Base-by-base conservation (phyloP, 495 filamentous ascomycete genomes). In the Alectoria sarmentosa region DNA sequence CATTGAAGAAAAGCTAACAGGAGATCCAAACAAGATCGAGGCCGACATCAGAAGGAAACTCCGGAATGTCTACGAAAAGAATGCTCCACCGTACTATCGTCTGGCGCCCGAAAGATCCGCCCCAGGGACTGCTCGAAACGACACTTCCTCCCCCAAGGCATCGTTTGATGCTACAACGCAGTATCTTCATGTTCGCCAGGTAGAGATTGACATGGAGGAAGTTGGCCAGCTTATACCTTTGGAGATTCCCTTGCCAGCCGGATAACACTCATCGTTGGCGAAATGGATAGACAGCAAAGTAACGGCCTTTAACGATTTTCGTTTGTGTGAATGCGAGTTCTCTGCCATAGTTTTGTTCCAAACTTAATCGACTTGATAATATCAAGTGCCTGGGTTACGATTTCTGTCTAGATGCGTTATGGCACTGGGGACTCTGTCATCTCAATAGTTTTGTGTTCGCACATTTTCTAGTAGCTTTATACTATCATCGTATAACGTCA, bases 91-190 rank as follows among this genome's bases (percentile, higher is more conserved):
- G 7, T 69, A 68, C 15, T 65, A 65, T 65, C 55, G 68, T 23
- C 62, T 69, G 34, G 68, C 62, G 30, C 68, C 66, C 5, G 55
- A 41, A n/a, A 26, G 2, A 7, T 64, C 61, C 17, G 66, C 68
- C 15, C 55, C 66, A 42, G 68, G 68, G 48, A 68, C 68, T n/a
- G 56, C 65, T 34, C 36, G 39, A 41, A 69, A 69, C 32, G 60
- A 69, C 55, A 65, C 66, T 44, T 67, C 44, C 23, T 49, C 67
- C 4, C 62, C 60, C 21, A 63, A 59, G 36, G 62, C 63, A 1
- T 58, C 60, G 19, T 38, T 69, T 32, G 61, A 62, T 21, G 62
- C 44, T 46, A 64, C 64, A 37, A 49, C 58, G 34, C 48, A 65
- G 19, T 67, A 65, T 65, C 57, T 74, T 28, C 37, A 15, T 17